Conservation (phyloP, 2,329 filamentous ascomycete species). For the Arthroderma sp. region DNA sequence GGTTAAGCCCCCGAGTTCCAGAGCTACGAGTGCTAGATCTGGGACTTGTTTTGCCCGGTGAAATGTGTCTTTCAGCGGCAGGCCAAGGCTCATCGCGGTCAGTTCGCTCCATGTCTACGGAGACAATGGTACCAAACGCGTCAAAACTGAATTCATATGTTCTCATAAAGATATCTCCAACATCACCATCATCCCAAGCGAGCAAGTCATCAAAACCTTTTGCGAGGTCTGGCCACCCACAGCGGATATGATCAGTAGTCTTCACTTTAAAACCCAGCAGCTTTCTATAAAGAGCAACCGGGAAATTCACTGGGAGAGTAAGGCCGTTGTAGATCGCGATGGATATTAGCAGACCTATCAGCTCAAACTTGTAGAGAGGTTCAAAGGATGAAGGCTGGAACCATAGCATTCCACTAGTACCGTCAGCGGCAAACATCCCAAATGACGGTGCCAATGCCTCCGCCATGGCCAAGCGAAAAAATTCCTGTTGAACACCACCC, state of each 20-base stretch:
- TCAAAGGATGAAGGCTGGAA: slow-evolving; percentile 73
- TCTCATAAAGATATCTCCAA: slow-evolving; percentile 68
- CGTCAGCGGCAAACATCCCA: slow-evolving; percentile 65
- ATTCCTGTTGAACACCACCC: slow-evolving; percentile 91
- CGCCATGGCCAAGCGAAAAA: slow-evolving; percentile 72
- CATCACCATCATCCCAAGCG: slow-evolving; percentile 66
- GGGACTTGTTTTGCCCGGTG: slow-evolving; percentile 7
- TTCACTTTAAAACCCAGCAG: slow-evolving; percentile 57
- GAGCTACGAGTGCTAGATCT: slow-evolving; percentile 4
- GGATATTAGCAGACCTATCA: slow-evolving; percentile 76
- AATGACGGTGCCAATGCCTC: slow-evolving; percentile 67
- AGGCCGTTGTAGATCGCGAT: slow-evolving; percentile 88
- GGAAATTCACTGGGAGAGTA: slow-evolving; percentile 81
- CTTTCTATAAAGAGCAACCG: slow-evolving; percentile 68
- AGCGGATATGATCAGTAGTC: slow-evolving; percentile 61
- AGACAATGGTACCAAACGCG: slow-evolving; percentile 39
- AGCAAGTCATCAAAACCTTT: slow-evolving; percentile 60
- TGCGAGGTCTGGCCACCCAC: slow-evolving; percentile 75
- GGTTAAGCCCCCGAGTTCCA: background rate
- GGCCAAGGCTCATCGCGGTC: slow-evolving; percentile 26
- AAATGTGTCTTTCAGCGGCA: slow-evolving; percentile 7
- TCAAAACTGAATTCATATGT: slow-evolving; percentile 76
- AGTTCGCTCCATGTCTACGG: slow-evolving; percentile 41
- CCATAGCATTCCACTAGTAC: slow-evolving; percentile 67
- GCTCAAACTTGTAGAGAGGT: slow-evolving; percentile 77